Evolutionary conservation across 1,284 basidiomycete species (phyloP).

Genomic region (Melampsora medusae): DNA sequence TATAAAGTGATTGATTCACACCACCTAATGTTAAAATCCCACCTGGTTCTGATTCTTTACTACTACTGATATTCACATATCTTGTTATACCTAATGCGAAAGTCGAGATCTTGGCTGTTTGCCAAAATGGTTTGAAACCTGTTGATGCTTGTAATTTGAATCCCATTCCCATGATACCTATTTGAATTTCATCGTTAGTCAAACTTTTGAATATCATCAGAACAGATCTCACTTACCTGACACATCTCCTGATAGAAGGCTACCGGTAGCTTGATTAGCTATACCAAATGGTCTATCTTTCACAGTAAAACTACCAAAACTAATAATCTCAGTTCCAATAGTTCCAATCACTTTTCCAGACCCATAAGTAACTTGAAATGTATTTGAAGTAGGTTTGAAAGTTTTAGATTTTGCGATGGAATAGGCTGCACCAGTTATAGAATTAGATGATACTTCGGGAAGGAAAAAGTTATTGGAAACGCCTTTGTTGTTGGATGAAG

Average conservation of each 20-base stretch:
- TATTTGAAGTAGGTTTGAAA: constrained; percentile 47
- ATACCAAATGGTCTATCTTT: constrained; percentile 52
- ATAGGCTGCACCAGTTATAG: constrained; percentile 48
- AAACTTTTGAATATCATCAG: not conserved
- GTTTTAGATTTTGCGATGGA: constrained; percentile 45
- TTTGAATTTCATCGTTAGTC: not conserved
- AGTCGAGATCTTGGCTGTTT: constrained; percentile 50
- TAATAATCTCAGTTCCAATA: constrained; percentile 64
- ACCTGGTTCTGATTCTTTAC: constrained; percentile 49
- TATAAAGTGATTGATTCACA: constrained; percentile 52
- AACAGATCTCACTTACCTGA: not conserved
- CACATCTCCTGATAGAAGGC: constrained; percentile 27
- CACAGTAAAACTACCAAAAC: constrained; percentile 52
- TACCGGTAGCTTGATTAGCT: constrained; percentile 43
- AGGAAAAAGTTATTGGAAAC: not conserved
- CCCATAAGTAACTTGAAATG: constrained; percentile 77
- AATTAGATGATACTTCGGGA: constrained; percentile 43
- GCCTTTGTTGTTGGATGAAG: constrained; percentile 48
- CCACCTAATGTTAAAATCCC: constrained; percentile 54
- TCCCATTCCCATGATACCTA: constrained; percentile 54
- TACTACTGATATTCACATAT: constrained; percentile 53
- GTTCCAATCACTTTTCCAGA: constrained; percentile 70
- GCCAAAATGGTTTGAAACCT: constrained; percentile 56
- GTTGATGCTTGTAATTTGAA: constrained; percentile 55
- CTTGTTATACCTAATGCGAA: constrained; percentile 56